Evolutionary conservation across 139 green algal species (phyloP), one percentile per base, ranked within the genome.

Genomic region (Ettlia oleoabundans): DNA sequence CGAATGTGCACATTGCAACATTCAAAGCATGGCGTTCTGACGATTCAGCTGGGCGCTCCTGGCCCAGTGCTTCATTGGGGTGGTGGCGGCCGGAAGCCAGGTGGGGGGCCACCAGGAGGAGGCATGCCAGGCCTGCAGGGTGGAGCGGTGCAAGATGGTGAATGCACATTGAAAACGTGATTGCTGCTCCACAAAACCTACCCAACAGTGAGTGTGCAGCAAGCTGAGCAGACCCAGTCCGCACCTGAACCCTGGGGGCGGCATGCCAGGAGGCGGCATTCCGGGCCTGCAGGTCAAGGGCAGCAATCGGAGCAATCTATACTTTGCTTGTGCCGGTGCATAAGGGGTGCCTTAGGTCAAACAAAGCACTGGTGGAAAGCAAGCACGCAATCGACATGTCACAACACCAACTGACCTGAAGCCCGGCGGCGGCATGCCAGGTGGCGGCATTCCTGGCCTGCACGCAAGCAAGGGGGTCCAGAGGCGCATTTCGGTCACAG

Each of bases 51-150:
- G 47, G 13, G 47, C 47, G 40, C 47, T 10, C 47, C 13, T 10
- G 15, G 47, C 55, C 55, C 19, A 43, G 63, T 30, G 28, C 47
- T 51, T 73, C 10, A 69, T 62, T 87, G 85, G 26, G 82, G 78
- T 72, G 83, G 85, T 18, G 83, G 83, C 42, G 84, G 82, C n/a
- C 84, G 87, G 38, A 80, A 75, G 42, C 90, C 89, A 69, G 87
- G 89, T 3, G 92, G 73, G 15, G 80, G 72, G 83, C 91, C 89
- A 32, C 87, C 85, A 26, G 92, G 92, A 19, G 90, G 88, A 35
- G 87, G 88, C 86, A 95, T 94, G 33, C 93, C 93, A 21, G 81
- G 85, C 61, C 76, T 58, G 30, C 37, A 73, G 37, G 15, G 15
- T 22, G 62, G 62, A 9, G 62, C 26, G 2, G n/a, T n/a, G n/a